Conservation (phyloP, 176 grass and related monocot species). For the Dendrocalamus sinicus region DNA sequence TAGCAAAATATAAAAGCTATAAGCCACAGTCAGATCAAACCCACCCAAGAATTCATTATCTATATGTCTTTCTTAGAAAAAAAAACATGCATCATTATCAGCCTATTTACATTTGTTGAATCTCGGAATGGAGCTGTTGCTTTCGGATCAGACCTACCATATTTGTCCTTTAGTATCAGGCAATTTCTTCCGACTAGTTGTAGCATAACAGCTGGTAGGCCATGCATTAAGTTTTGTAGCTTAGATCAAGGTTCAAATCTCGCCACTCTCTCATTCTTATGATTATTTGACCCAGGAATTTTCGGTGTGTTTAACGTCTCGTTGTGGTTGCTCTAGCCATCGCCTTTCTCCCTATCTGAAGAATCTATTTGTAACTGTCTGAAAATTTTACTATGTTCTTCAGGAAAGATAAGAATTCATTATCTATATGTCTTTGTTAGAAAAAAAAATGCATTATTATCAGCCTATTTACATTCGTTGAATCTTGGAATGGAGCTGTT, state of each 20-base stretch:
- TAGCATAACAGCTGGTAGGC: neutral
- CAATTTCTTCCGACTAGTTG: neutral
- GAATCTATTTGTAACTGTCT: neutral
- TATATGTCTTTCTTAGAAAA: neutral
- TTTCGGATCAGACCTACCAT: conserved; percentile 30
- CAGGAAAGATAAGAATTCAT: neutral
- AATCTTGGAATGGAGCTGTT: neutral
- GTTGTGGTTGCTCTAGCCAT: no score
- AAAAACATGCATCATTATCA: neutral
- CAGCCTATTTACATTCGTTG: neutral
- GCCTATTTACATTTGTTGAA: neutral
- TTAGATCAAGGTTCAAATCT: neutral
- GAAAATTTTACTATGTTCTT: neutral
- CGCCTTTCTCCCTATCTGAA: neutral
- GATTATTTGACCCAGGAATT: no score
- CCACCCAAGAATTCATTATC: neutral
- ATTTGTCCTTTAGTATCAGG: conserved; percentile 1
- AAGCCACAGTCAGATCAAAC: no score
- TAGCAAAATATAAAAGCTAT: no score
- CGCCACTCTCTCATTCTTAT: no score
- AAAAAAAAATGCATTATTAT: neutral
- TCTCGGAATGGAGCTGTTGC: neutral
- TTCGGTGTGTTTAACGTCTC: no score
- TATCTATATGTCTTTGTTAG: neutral
- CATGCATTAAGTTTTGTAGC: neutral